Base-by-base conservation (phyloP, 139 green algal species). In the Astrephomene gubernaculifera region DNA sequence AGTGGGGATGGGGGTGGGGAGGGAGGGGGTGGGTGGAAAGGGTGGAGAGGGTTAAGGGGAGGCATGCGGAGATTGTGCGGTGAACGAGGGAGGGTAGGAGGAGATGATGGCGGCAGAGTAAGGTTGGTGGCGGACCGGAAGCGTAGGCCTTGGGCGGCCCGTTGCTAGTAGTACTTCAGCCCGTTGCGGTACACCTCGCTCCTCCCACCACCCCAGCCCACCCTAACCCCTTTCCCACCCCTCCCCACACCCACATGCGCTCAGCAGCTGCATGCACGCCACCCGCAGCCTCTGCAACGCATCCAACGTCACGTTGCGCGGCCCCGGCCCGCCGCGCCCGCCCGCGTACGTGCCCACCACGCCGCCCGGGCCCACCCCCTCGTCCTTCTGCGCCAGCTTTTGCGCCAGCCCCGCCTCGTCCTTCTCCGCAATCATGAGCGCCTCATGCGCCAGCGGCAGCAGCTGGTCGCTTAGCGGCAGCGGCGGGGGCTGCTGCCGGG, bases 201-300 rank as follows among this genome's bases (percentile, higher is more conserved):
- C n/a, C n/a, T n/a, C n/a, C n/a, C n/a, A n/a, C n/a, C n/a, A n/a
- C n/a, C 14, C 49, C 49, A 57, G 49, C 49, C 49, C 49, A 25
- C 12, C 49, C 49, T 57, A 57, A 57, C 49, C 49, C 49, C 49
- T 57, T 57, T 17, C 49, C 49, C 49, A 12, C 49, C 12, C 49
- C 49, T 17, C 49, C 17, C 49, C 49, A 57, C 71, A 73, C 64
- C 69, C 57, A 83, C 76, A 44, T 52, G 61, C 71, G 31, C 87
- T 92, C 74, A 99, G 87, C 53, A 99, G 90, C 63, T 97, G 86
- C 67, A 99, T 71, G 74, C 74, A 82, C 2, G 91, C 89, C 39
- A 92, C 89, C 21, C 94, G 89, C 87, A 98, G 87, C 41, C 86
- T 69, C 38, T 86, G 89, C 38, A 97, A 69, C 33, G 75, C 63